Conservation (phyloP, 768 basidiomycete species). For the Podaxis sp. region DNA sequence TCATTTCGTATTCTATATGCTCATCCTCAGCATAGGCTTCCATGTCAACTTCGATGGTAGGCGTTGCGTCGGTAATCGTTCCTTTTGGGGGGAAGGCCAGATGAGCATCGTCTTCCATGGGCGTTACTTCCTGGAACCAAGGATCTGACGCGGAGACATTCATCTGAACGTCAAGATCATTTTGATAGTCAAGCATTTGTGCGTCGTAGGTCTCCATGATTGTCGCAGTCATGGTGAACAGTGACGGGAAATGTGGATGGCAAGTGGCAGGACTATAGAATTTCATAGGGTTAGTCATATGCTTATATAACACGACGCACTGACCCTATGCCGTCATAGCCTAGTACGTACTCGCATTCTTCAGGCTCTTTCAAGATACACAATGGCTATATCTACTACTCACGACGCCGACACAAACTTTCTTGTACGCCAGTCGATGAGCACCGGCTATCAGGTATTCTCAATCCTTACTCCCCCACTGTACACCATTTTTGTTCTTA, state of each 20-base stretch:
- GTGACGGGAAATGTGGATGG: slow-evolving; percentile 5
- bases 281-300: not conserved
- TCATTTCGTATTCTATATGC: slow-evolving; percentile 16
- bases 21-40: slow-evolving; percentile 16
- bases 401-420: slow-evolving; percentile 58
- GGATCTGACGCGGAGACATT: slow-evolving; percentile 15
- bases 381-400: slow-evolving; percentile 18
- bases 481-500: slow-evolving; percentile 50
- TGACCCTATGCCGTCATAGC: slow-evolving; percentile 9
- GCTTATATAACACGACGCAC: slow-evolving; percentile 10
- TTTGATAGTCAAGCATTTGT: slow-evolving; percentile 16
- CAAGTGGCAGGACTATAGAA: not conserved
- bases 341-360: not conserved
- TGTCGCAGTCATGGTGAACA: slow-evolving; percentile 12
- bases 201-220: slow-evolving; percentile 12
- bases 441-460: slow-evolving; percentile 61
- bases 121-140: slow-evolving; percentile 15
- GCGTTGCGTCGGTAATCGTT: slow-evolving; percentile 1
- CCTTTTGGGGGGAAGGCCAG: slow-evolving; percentile 1
- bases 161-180: slow-evolving; percentile 16
- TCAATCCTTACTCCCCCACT: slow-evolving; percentile 61
- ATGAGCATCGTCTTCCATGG: slow-evolving; percentile 16
- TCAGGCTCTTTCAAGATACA: not conserved
- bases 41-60: slow-evolving; percentile 16
- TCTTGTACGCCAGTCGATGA: slow-evolving; percentile 61